These are phyloP conservation scores for Tremellales sp. DNA, from an alignment of 1,284 basidiomycete genomes.

Conservation along the genomic window DNA sequence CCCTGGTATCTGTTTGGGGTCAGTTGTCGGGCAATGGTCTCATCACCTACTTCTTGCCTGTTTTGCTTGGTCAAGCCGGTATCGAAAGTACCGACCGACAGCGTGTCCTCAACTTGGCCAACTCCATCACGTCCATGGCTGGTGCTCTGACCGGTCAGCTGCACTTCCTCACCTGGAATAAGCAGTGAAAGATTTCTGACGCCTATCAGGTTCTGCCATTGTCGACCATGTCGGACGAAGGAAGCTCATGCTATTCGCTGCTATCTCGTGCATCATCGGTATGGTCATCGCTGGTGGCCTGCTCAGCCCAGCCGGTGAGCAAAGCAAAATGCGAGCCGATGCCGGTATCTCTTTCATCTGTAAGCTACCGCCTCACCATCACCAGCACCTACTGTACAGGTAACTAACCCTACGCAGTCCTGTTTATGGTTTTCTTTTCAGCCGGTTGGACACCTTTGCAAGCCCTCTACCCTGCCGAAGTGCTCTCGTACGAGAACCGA, in stretches of 20 bases:
- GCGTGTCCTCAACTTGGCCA: constrained; percentile 32
- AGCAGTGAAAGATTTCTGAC: constrained; percentile 15
- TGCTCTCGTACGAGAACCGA: constrained; percentile 28
- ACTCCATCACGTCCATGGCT: constrained; percentile 26
- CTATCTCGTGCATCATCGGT: constrained; percentile 15
- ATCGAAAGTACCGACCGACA: constrained; percentile 25
- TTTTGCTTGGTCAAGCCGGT: constrained; percentile 25
- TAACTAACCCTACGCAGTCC: too few relatives aligned
- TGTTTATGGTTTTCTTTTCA: constrained; percentile 12
- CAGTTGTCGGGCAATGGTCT: constrained; percentile 34
- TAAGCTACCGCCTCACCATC: too few relatives aligned
- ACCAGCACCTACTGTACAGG: too few relatives aligned
- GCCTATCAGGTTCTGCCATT: constrained; percentile 27
- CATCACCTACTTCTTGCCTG: constrained; percentile 46
- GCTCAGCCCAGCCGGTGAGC: constrained; percentile 13
- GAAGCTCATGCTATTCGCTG: constrained; percentile 26
- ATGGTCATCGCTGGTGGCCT: constrained; percentile 32
- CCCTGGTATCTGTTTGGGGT: constrained; percentile 42
- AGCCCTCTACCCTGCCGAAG: constrained; percentile 9
- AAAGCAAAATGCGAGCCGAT: constrained; percentile 16
- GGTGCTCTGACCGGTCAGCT: constrained; percentile 25
- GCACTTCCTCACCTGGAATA: neutral
- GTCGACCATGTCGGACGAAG: constrained; percentile 32
- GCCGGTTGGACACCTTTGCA: constrained; percentile 6
- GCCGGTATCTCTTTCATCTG: constrained; percentile 36